Evolutionary conservation across 2,329 filamentous ascomycete genomes (phyloP).

Genomic region (Drechslerella dactyloides): DNA sequence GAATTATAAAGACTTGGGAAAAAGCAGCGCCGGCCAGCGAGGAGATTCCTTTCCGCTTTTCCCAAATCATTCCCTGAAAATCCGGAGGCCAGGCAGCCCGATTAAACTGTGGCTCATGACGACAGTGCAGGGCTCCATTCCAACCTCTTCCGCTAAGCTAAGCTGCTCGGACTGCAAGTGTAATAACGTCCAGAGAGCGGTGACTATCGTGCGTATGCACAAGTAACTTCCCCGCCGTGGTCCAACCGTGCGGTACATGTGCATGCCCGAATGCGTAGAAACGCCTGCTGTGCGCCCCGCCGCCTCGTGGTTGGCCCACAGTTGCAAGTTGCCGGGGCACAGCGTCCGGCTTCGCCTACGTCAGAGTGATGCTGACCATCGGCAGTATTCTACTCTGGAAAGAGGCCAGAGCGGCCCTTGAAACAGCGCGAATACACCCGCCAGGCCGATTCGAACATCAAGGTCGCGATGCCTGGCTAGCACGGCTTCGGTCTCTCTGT

Average conservation of each 20-base stretch:
- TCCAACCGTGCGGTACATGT: not conserved
- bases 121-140: constrained; percentile 9
- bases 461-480: too few relatives aligned
- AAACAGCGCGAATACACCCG: not conserved
- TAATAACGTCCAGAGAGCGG: too few relatives aligned
- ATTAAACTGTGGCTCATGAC: constrained; percentile 35
- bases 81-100: constrained; percentile 6
- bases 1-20: not conserved
- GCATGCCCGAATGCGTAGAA: not conserved
- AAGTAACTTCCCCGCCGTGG: too few relatives aligned
- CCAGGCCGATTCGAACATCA: too few relatives aligned
- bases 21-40: constrained; percentile 10
- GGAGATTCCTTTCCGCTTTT: constrained; percentile 7
- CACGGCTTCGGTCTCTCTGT: too few relatives aligned
- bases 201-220: too few relatives aligned
- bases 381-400: too few relatives aligned
- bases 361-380: not conserved
- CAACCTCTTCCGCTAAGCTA: not conserved
- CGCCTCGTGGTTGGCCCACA: too few relatives aligned
- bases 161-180: not conserved
- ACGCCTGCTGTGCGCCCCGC: too few relatives aligned
- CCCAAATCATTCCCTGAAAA: not conserved
- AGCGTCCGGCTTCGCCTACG: not conserved
- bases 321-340: not conserved
- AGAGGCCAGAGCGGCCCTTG: too few relatives aligned